A percentile compares a stretch with the other conserved stretches of the same genome.
Evolutionary conservation across 2,329 filamentous ascomycete genomes (phyloP).

Genomic region (Domatiomyces globalis): DNA sequence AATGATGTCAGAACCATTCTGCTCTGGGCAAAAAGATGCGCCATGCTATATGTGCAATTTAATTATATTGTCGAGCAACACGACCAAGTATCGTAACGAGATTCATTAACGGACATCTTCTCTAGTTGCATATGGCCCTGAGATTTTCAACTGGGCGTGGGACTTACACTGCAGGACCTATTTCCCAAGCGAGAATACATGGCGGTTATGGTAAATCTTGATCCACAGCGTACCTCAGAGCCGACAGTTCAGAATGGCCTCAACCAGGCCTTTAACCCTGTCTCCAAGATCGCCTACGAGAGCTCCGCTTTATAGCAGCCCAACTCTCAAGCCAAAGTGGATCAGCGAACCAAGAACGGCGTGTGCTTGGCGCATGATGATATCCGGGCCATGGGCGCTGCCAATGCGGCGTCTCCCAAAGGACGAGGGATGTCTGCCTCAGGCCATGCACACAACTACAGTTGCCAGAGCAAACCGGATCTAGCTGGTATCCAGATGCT

Average conservation of each 20-base stretch:
- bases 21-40: not conserved
- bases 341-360: constrained; percentile 17
- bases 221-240: too few relatives aligned
- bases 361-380: constrained; percentile 16
- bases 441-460: constrained; percentile 3
- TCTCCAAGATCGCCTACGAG: too few relatives aligned
- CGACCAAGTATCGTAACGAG: not conserved
- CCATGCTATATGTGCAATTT: not conserved
- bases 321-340: constrained; percentile 5
- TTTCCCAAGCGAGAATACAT: too few relatives aligned
- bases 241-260: too few relatives aligned
- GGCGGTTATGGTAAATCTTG: too few relatives aligned
- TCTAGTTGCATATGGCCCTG: not conserved
- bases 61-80: not conserved
- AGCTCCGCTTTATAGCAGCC: too few relatives aligned
- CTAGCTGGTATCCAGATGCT: constrained; percentile 23
- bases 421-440: constrained; percentile 12
- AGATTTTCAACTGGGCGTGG: too few relatives aligned
- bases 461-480: constrained; percentile 12
- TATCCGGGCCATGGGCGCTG: too few relatives aligned
- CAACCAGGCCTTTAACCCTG: too few relatives aligned
- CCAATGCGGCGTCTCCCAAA: too few relatives aligned
- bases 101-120: not conserved
- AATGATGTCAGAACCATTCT: not conserved
- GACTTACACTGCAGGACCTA: too few relatives aligned